Evolutionary conservation across 1,284 basidiomycete genomes (phyloP), one percentile per base, ranked within the genome.

Genomic region (Fomitiporia mediterranea): DNA sequence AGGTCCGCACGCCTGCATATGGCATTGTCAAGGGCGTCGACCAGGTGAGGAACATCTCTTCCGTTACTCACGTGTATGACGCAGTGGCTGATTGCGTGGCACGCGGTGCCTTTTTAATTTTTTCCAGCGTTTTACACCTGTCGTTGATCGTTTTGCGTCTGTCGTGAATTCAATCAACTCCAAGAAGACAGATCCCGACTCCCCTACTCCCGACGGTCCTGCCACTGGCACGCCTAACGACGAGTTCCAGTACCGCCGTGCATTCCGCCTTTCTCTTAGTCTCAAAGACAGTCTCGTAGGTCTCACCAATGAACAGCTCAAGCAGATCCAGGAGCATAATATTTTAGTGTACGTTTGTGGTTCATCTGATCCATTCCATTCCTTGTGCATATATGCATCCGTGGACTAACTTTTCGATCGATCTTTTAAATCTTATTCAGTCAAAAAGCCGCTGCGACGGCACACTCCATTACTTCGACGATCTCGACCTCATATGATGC

Each of bases 241-340:
- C 19, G 65, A 85, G 66, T 87, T 80, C 64, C 89, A 91, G 69
- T 88, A 88, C 65, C 85, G 88, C 66, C 86, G 88, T 47, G 86
- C 79, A 44, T 75, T 80, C 58, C 74, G 75, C 37, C 78, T 91
- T 53, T 84, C 86, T 25, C 77, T 76, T 63, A 78, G 80, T 49
- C 72, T 89, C 60, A 77, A 75, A 58, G 81, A 82, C 63, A 79
- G 84, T 62, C 63, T 89, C 49, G 78, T 77, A 61, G 77, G 74
- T 27, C 84, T 84, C 66, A 86, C 87, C 2, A 74, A 78, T 49
- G 84, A 88, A 59, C 87, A 89, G 64, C 68, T 89, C 65, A 85
- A 81, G 61, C 80, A 86, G 59, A 70, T 89, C 44, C 83, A 84
- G 65, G 72, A 74, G n/a, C 88, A 90, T 62, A 85, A 72, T 60